A percentile compares a stretch with the other conserved stretches of the same genome.
Conservation (phyloP, 768 basidiomycete species). For the Brasilioporus rufonigricans region DNA sequence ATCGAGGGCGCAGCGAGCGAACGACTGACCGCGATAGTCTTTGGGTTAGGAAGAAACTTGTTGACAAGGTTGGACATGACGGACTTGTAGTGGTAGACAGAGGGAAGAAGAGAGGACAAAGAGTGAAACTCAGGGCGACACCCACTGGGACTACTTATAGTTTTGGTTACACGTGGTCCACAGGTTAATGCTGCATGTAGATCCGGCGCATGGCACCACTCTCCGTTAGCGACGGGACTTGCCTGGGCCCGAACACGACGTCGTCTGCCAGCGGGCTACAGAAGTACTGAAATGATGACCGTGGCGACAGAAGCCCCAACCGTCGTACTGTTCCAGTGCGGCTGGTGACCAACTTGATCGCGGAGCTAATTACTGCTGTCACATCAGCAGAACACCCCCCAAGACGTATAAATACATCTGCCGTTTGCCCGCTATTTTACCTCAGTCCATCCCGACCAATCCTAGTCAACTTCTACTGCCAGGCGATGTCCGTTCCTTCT, state of each 20-base stretch:
- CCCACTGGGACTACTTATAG: neutral
- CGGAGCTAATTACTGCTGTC: neutral
- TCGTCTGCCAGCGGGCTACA: neutral
- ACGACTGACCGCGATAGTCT: constrained; percentile 74
- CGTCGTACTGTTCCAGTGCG: neutral
- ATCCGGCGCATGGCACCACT: neutral
- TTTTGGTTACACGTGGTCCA: neutral
- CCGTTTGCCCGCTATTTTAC: constrained; percentile 13
- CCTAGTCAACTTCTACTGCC: neutral
- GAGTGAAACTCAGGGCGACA: neutral
- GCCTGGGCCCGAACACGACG: neutral
- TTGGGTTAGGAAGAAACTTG: constrained; percentile 50
- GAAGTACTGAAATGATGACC: neutral
- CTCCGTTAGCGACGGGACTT: neutral
- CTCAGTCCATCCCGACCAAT: constrained; percentile 15
- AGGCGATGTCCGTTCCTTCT: constrained; percentile 22
- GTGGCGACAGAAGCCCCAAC: neutral
- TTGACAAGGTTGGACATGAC: constrained; percentile 24
- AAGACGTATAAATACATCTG: constrained; percentile 21
- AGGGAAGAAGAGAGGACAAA: neutral
- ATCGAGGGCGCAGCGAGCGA: neutral
- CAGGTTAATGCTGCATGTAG: neutral
- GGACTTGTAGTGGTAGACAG: neutral
- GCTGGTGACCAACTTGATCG: neutral
- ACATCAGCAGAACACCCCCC: neutral